A percentile compares a stretch with the other conserved stretches of the same genome.
Conservation (phyloP, 2,329 filamentous ascomycete genomes). For the Emericellopsis cladophorae region DNA sequence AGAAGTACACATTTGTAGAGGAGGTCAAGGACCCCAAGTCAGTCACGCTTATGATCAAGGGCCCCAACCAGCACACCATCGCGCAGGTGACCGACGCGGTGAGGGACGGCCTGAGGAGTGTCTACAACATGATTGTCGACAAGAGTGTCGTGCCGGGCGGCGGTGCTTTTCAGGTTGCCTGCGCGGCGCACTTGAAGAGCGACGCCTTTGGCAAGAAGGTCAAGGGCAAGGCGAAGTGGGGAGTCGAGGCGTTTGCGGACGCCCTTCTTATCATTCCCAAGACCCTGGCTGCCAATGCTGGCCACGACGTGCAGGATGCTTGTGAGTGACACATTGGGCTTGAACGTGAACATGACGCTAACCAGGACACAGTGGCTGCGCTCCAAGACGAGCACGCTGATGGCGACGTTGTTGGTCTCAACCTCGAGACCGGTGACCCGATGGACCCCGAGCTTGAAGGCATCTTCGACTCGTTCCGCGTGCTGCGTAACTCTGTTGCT, state of each 20-base stretch:
- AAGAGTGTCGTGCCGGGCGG: constrained; percentile 87
- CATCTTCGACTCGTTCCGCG: constrained; percentile 92
- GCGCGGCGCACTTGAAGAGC: constrained; percentile 74
- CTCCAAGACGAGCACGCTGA: constrained; percentile 79
- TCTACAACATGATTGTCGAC: constrained; percentile 99
- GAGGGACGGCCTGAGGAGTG: constrained; percentile 83
- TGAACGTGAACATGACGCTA: background rate
- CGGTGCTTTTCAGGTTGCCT: constrained; percentile 92
- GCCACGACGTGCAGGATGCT: constrained; percentile 92
- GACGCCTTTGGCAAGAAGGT: constrained; percentile 79
- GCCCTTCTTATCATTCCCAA: constrained; percentile 93
- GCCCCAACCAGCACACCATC: constrained; percentile 93
- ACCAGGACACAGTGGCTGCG: constrained; percentile 50
- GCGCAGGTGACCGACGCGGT: constrained; percentile 94
- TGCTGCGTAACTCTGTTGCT: constrained; percentile 84
- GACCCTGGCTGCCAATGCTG: constrained; percentile 89
- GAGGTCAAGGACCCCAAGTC: constrained; percentile 99
- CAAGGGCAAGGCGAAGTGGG: constrained; percentile 97
- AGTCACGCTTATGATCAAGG: constrained; percentile 94
- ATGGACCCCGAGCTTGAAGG: constrained; percentile 93
- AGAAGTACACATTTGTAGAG: constrained; percentile 98
- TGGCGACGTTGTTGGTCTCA: constrained; percentile 75
- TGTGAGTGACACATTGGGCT: constrained; percentile 41
- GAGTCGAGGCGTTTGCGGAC: constrained; percentile 89
- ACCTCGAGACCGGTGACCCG: constrained; percentile 75